Evolutionary conservation across 2,329 filamentous ascomycete species (phyloP), one percentile per base, ranked within the genome.

Genomic region (Coleophoma eucalyptorum): DNA sequence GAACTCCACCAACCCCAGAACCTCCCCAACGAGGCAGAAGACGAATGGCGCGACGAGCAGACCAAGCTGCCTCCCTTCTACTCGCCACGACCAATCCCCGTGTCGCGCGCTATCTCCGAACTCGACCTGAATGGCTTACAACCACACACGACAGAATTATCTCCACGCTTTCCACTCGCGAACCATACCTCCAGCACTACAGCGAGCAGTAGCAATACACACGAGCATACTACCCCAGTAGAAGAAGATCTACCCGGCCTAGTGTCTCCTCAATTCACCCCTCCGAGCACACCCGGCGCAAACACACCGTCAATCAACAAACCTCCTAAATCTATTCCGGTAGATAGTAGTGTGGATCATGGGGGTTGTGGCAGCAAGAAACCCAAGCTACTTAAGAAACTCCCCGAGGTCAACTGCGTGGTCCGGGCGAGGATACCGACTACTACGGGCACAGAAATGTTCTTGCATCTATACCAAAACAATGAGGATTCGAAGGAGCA

Each of bases 371-470:
- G 81, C 26, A 72, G 74, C 47, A 85, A 84, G 65, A 76, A 80
- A 32, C 90, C 90, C 1, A 84, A 82, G 52, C 76, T 96, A 19
- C 80, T 97, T 6, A 77, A 87, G 58, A 81, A 77, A 13, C 76
- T 97, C 1, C 94, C 93, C 7, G 72, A 88, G 20, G 93, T 99
- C n/a, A 85, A 90, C 67, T 99, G 94, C 72, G 84, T 95, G 57
- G 94, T 97, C 45, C 87, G 94, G 58, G 94, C 94, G 16, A 86
- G 94, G 49, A 99, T 99, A 61, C 94, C 94, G 0, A 97, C 93
- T 1, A 93, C 90, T 2, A 84, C 81, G 0, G 93, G 93, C 3
- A 89, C 91, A 11, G 92, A 99, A 69, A 97, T 99, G 91, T 99
- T 95, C 70, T 72, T 99, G 47, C 93, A 99, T 65, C 76, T 97